These are phyloP conservation scores for Melastoma malabathricum DNA, from an alignment of 345 rosid genomes.

Conservation along the genomic window DNA sequence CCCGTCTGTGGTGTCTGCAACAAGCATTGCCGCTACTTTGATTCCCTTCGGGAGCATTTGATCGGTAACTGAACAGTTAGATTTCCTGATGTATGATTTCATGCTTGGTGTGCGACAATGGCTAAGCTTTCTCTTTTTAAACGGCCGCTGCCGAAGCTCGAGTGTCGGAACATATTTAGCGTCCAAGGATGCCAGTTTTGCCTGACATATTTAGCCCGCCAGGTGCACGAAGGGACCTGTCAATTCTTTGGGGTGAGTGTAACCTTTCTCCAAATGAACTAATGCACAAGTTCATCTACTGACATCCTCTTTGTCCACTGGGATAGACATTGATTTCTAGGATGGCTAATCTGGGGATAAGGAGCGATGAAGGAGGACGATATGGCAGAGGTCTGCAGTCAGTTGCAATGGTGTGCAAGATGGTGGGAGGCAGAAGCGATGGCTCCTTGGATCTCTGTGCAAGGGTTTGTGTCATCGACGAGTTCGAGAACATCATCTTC, in stretches of 20 bases:
- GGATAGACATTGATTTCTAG: slow-evolving; percentile 42
- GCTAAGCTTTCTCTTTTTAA: not conserved
- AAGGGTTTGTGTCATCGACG: slow-evolving; percentile 68
- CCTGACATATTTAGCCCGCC: slow-evolving; percentile 48
- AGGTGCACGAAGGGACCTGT: slow-evolving; percentile 74
- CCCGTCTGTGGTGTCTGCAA: slow-evolving; percentile 51
- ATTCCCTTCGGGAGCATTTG: slow-evolving; percentile 59
- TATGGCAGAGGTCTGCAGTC: slow-evolving; percentile 31
- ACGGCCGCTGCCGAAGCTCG: slow-evolving; percentile 89
- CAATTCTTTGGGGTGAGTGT: slow-evolving; percentile 29
- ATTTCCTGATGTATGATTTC: too few relatives aligned
- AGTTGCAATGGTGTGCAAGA: slow-evolving; percentile 78
- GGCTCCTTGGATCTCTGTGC: slow-evolving; percentile 75
- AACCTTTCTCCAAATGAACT: not conserved
- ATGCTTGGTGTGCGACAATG: too few relatives aligned
- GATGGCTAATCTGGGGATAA: slow-evolving; percentile 47
- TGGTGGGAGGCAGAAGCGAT: slow-evolving; percentile 92
- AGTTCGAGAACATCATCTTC: slow-evolving; percentile 58
- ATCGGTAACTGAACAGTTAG: slow-evolving; percentile 18
- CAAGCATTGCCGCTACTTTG: slow-evolving; percentile 64
- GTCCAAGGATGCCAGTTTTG: slow-evolving; percentile 71
- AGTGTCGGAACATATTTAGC: slow-evolving; percentile 66
- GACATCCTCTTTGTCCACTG: not conserved
- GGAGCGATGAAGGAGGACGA: slow-evolving; percentile 27
- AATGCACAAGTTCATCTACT: not conserved